Evolutionary conservation across 257 asterid species (phyloP).

Genomic region (Penstemon davidsonii): DNA sequence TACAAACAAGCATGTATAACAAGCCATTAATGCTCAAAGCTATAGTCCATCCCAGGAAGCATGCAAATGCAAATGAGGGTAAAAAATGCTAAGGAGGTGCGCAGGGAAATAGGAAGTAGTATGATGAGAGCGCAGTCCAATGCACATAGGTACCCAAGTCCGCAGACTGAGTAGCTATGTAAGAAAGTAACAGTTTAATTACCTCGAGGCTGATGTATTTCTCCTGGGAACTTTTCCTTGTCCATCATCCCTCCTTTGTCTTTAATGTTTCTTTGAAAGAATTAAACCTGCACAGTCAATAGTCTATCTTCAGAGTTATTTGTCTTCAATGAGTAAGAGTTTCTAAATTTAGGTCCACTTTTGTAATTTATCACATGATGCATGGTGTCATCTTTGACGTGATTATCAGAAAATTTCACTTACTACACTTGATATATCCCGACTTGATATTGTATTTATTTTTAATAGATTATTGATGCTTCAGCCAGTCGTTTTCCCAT

Average conservation of each 20-base stretch:
- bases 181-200: too few relatives aligned
- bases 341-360: not conserved
- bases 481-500: too few relatives aligned
- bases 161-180: too few relatives aligned
- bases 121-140: too few relatives aligned
- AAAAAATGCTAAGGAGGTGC: too few relatives aligned
- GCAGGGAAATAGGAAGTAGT: too few relatives aligned
- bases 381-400: constrained; percentile 4
- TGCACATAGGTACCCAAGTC: too few relatives aligned
- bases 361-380: not conserved
- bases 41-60: too few relatives aligned
- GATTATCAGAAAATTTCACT: constrained; percentile 3
- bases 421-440: not conserved
- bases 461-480: not conserved
- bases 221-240: not conserved
- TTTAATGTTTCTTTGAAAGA: constrained; percentile 21
- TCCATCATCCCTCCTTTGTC: not conserved
- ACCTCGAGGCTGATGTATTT: constrained; percentile 8
- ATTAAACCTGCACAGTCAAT: too few relatives aligned
- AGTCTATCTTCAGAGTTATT: not conserved
- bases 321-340: not conserved
- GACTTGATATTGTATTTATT: not conserved
- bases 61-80: too few relatives aligned
- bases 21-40: too few relatives aligned
- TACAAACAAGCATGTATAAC: too few relatives aligned